Base-by-base conservation (phyloP, 441 rosid species). In the Populus trichocarpa region DNA sequence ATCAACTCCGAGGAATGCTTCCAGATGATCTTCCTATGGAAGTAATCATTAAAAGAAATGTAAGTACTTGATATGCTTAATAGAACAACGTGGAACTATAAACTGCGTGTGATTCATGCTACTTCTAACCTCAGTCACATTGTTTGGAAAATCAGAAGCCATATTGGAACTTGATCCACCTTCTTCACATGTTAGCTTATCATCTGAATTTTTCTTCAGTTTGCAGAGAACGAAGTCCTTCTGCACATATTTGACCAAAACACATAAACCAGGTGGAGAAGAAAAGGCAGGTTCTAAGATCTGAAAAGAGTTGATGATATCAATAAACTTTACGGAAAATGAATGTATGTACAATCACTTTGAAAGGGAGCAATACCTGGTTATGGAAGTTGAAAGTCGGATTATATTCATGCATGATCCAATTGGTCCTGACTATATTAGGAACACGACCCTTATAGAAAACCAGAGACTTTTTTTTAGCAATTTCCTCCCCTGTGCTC, bases 401-500 rank as follows among this genome's bases (percentile, higher is more conserved):
- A 6, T 70, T 82, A 50, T 85, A 92, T 78, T 92, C 94, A 16
- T 89, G 93, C 78, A 91, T 90, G 40, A 85, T 67, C 97, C 97
- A 92, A 4, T 67, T 68, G 28, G 91, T 81, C 75, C 74, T 81
- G 23, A 67, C 64, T 18, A 81, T 86, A 1, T 25, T 70, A 30
- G 85, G 69, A 64, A 35, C 69, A 30, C 81, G 85, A 26, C 86
- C 89, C 16, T 0, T 1, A 59, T 83, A 35, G 75, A 85, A 91
- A 83, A 86, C 88, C 81, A 93, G 75, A 8, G 82, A 86, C 83
- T 70, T 88, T 78, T 87, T 91, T 2, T 33, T 77, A 9, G 88
- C 96, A 18, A 86, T 82, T 8, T 69, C 64, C 13, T 68, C 57
- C 57, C 57, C 57, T 13, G 57, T 46, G 16, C 2, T 46, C 20